Evolutionary conservation across 1,284 basidiomycete genomes (phyloP), one percentile per base, ranked within the genome.

Genomic region (Sphaerobolus stellatus): DNA sequence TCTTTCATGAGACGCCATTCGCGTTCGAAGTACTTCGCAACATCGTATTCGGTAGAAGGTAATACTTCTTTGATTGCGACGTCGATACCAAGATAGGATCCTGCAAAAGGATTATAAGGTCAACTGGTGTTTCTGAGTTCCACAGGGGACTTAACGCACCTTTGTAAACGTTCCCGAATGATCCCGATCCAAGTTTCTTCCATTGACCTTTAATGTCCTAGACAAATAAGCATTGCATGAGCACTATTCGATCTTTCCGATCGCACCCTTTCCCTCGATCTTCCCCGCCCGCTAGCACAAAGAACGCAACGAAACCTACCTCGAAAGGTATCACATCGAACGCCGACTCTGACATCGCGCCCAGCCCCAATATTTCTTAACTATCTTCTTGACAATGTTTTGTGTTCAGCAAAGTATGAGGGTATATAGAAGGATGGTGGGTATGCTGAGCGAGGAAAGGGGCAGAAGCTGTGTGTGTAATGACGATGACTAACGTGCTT

Each of bases 1-100:
- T 92, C 90, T 68, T 93, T 93, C 92, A 98, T 95, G 41, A 98
- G 82, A 28, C 92, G 83, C 89, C 94, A 97, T 78, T 99, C 96
- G 31, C 96, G 83, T 66, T 96, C 93, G 71, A 98, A 97, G 75
- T 98, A 98, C 74, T 99, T 99, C 65, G 89, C 83, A 25, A 98
- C 91, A 64, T 96, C 92, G 70, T 97, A 96, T 61, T 90, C 90
- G 14, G 76, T 90, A 14, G 89, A 93, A 0, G 92, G 91, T 2
- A 94, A 78, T 3, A 97, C 91, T 73, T 96, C 94, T 73, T 98
- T 98, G 73, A 98, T 92, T 33, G 94, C 94, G 27, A 98, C 92
- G 62, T 96, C 92, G 61, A 97, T 91, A 3, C 94, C 95, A 25
- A 98, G 83, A 73, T 98, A 98, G 25, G 77, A 83, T 2, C 90